A percentile compares a stretch with the other conserved stretches of the same genome.
phyloP scores from a whole-genome alignment of 805 yeast genomes.

The Lachancea sp. region DNA sequence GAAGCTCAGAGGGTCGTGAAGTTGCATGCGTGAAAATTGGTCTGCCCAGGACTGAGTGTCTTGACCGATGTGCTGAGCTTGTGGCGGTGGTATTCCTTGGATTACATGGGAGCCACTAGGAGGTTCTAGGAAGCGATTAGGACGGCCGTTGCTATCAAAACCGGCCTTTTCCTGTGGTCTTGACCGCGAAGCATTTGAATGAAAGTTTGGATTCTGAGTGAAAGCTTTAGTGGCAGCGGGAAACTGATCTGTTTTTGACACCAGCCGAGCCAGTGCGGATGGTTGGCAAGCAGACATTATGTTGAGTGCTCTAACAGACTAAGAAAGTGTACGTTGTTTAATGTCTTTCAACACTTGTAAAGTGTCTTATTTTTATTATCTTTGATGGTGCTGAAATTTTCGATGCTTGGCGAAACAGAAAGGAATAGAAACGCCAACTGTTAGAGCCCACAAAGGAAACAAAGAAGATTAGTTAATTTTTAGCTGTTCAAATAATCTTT shows the following conservation, averaged over 20 bases:
- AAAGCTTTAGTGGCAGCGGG: conserved; percentile 1
- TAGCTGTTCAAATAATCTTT: too few species aligned
- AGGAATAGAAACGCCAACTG: too few species aligned
- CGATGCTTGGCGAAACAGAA: too few species aligned
- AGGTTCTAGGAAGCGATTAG: not conserved
- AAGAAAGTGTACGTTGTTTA: too few species aligned
- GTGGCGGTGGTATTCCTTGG: not conserved
- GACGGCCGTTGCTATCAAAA: not conserved
- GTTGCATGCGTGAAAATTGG: conserved; percentile 24
- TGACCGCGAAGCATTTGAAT: not conserved
- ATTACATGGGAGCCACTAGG: not conserved
- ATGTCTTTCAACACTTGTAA: too few species aligned
- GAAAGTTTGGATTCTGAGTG: not conserved
- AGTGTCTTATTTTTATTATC: too few species aligned
- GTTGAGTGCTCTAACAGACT: too few species aligned
- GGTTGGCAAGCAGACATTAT: conserved; percentile 8
- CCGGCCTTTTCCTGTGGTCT: not conserved
- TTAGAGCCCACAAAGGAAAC: too few species aligned
- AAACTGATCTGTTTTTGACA: conserved; percentile 12
- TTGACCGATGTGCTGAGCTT: not conserved
- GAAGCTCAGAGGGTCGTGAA: conserved; percentile 29
- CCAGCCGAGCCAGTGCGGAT: conserved; percentile 20
- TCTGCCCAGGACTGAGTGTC: conserved; percentile 14
- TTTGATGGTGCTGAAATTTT: too few species aligned
- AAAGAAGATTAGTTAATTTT: too few species aligned